Conservation (phyloP, 495 filamentous ascomycete genomes). For the Amphirosellinia nigrospora region DNA sequence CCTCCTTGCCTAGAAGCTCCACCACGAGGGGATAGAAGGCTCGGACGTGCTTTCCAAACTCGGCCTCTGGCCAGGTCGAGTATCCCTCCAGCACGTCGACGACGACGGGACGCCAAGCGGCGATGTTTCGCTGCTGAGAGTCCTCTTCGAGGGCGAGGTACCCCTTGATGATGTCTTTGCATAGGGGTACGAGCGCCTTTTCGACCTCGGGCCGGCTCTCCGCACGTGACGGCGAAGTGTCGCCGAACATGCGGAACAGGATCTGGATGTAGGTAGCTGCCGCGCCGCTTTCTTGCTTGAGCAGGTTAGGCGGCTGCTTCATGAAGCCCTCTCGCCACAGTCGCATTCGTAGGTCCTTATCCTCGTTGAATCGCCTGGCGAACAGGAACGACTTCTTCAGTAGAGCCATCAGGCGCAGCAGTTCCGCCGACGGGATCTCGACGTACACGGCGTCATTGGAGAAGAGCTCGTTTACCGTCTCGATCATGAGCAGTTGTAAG, state of each 20-base stretch:
- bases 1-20: slow-evolving; percentile 81
- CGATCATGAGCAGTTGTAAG: slow-evolving; percentile 96
- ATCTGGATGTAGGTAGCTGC: slow-evolving; percentile 95
- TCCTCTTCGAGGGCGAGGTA: slow-evolving; percentile 89
- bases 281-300: slow-evolving; percentile 94
- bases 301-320: slow-evolving; percentile 98
- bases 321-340: slow-evolving; percentile 98
- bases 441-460: slow-evolving; percentile 95
- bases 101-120: slow-evolving; percentile 95
- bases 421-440: slow-evolving; percentile 85
- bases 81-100: slow-evolving; percentile 98
- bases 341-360: slow-evolving; percentile 93
- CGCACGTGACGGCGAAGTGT: slow-evolving; percentile 80
- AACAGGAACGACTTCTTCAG: slow-evolving; percentile 95
- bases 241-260: slow-evolving; percentile 94
- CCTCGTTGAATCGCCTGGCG: slow-evolving; percentile 94
- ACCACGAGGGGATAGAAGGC: slow-evolving; percentile 87
- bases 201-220: slow-evolving; percentile 82
- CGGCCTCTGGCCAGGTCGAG: slow-evolving; percentile 81
- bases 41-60: slow-evolving; percentile 77
- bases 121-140: slow-evolving; percentile 91
- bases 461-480: slow-evolving; percentile 97
- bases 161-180: slow-evolving; percentile 85
- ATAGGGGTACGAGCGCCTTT: slow-evolving; percentile 88
- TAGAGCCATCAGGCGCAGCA: slow-evolving; percentile 89